Base-by-base conservation (phyloP, 2,329 filamentous ascomycete species). In the Ophiostoma populinum region DNA sequence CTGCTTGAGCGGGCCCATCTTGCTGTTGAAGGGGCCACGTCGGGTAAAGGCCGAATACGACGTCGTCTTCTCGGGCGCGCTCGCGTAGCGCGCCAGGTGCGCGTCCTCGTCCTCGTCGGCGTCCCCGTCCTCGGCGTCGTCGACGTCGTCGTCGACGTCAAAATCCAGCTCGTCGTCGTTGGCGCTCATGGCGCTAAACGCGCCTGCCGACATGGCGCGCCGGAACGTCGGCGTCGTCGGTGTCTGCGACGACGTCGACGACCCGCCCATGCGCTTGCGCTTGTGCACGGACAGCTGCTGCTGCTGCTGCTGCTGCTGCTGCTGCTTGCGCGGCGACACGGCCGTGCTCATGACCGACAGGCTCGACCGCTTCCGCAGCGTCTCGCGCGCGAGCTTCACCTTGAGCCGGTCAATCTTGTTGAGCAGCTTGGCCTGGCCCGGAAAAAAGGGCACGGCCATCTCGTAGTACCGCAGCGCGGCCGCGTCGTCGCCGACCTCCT, bases 401-500 rank as follows among this genome's bases (percentile, higher is more conserved):
- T 62, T 61, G 37, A 83, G 49, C 43, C 66, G 65, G 34, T 73
- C 65, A 43, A 82, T 81, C 59, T 83, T 80, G 49, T 68, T 63
- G 21, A 75, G 46, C 21, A 85, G 62, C 56, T 87, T 93, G 32
- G 73, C 66, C 51, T 94, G 90, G 1, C 74, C 75, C 0, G 86
- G 86, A 47, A 95, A 95, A 55, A 73, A 90, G 0, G 81, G 79
- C 35, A 83, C 57, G 0, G 87, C 87, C 43, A 81, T 62, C 51
- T 87, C 77, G 50, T 92, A 94, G 72, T 90, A 87, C 46, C 72
- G 74, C 40, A 95, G 57, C 0, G 86, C 83, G 22, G 71, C 80
- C 4, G 61, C 62, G 34, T 92, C 75, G 45, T 94, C 81, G 2
- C 83, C 83, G 4, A 73, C 67, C 35, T 83, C 81, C 50, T 86